phyloP scores from a whole-genome alignment of 345 rosid species.

The Eucalyptus curtisii region DNA sequence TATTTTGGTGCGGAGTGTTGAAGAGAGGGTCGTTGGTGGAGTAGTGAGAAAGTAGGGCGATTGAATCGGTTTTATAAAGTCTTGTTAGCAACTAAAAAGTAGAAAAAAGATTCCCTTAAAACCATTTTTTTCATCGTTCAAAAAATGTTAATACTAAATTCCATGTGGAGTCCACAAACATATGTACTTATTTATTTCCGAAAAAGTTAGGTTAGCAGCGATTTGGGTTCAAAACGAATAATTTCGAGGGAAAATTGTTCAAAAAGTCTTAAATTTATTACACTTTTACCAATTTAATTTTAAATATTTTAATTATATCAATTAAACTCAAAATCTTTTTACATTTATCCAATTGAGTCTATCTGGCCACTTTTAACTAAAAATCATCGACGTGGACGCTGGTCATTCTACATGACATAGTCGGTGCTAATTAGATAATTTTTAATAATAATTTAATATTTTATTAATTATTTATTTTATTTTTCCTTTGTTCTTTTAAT shows the following conservation, averaged over 20 bases:
- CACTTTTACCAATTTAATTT: too few species aligned
- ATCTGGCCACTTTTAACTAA: too few species aligned
- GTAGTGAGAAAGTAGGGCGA: background rate
- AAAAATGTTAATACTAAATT: background rate
- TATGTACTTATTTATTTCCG: background rate
- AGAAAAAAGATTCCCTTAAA: background rate
- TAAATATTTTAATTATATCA: too few species aligned
- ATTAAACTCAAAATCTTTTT: too few species aligned
- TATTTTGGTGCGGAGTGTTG: background rate
- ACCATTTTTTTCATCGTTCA: background rate
- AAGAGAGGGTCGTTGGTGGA: background rate
- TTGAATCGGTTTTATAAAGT: background rate
- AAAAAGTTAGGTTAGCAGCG: background rate
- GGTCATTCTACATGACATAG: fast-evolving
- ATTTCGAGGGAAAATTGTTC: too few species aligned
- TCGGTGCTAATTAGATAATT: fast-evolving
- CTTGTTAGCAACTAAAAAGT: background rate
- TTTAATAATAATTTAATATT: too few species aligned
- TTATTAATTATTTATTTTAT: too few species aligned
- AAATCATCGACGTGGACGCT: background rate
- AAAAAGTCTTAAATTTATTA: too few species aligned
- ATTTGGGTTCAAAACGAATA: too few species aligned
- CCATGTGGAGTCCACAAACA: background rate
- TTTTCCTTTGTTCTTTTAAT: too few species aligned
- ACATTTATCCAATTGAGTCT: too few species aligned